Evolutionary conservation across 2,329 filamentous ascomycete species (phyloP).

Genomic region (Aspergillus latus): DNA sequence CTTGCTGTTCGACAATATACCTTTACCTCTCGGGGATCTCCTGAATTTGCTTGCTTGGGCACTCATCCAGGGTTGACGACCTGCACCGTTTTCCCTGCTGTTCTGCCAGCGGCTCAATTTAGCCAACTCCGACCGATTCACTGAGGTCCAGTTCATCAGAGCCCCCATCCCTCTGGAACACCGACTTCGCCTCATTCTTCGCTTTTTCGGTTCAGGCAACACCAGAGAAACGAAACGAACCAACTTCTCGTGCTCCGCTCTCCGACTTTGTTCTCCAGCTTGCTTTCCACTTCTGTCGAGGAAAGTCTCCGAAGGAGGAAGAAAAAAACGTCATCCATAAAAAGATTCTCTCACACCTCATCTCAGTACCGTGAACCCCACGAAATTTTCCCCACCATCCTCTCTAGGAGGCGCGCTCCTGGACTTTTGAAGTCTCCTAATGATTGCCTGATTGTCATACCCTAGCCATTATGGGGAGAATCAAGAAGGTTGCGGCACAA

Average conservation of each 20-base stretch:
- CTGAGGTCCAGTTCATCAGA: slow-evolving; percentile 19
- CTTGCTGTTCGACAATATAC: neutral
- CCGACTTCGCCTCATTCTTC: slow-evolving; percentile 4
- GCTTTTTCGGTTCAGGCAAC: neutral
- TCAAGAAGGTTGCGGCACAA: slow-evolving; percentile 53
- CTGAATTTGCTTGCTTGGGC: slow-evolving; percentile 14
- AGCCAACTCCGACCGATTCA: slow-evolving; percentile 26
- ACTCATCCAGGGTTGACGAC: slow-evolving; percentile 36
- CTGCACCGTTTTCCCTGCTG: slow-evolving; percentile 42
- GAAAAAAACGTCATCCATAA: slow-evolving; percentile 41
- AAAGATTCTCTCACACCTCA: slow-evolving; percentile 29
- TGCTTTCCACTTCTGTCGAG: slow-evolving; percentile 28
- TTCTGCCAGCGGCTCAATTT: slow-evolving; percentile 20
- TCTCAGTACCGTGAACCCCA: slow-evolving; percentile 31
- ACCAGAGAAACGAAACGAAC: slow-evolving; percentile 4
- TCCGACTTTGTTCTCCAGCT: slow-evolving; percentile 2
- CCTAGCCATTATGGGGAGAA: slow-evolving; percentile 50
- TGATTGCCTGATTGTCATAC: slow-evolving; percentile 39
- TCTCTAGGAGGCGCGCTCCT: slow-evolving; percentile 30
- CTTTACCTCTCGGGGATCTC: neutral
- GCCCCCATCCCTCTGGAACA: neutral
- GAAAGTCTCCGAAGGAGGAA: slow-evolving; percentile 20
- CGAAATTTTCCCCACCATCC: slow-evolving; percentile 26
- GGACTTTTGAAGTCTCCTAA: slow-evolving; percentile 33
- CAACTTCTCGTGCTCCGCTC: neutral